These are phyloP conservation scores for Saccharomyces pastorianus DNA, from an alignment of 1,139 yeast genomes.

Conservation along the genomic window DNA sequence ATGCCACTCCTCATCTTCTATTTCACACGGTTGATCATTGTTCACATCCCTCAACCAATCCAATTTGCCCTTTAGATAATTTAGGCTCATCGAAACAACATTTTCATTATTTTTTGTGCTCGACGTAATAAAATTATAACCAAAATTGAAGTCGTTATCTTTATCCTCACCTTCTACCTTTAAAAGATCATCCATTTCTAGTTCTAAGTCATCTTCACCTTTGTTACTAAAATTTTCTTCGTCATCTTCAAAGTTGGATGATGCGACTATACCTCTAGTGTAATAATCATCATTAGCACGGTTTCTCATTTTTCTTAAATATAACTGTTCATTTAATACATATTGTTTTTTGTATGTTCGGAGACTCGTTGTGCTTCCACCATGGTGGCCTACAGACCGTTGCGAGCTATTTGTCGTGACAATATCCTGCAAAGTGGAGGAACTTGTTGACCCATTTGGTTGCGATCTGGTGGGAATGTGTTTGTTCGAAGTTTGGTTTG, in stretches of 20 bases:
- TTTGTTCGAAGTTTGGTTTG: conserved; percentile 2
- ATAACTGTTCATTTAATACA: conserved; percentile 56
- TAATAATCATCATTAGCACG: conserved; percentile 63
- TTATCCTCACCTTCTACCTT: conserved; percentile 15
- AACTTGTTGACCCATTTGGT: conserved; percentile 17
- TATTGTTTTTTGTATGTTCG: conserved; percentile 29
- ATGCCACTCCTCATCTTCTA: conserved; percentile 5
- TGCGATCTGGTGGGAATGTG: neutral
- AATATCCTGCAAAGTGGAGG: conserved; percentile 7
- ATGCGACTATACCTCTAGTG: conserved; percentile 47
- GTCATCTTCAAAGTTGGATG: conserved; percentile 19
- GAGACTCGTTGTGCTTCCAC: conserved; percentile 11
- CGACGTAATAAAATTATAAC: conserved; percentile 18
- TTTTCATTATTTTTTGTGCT: conserved; percentile 17
- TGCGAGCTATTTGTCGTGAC: neutral
- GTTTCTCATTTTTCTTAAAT: conserved; percentile 55
- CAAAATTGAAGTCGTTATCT: conserved; percentile 19
- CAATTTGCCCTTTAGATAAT: conserved; percentile 20
- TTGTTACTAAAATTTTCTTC: conserved; percentile 18
- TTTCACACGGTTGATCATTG: neutral
- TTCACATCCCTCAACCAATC: conserved; percentile 24
- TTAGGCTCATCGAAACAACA: conserved; percentile 23
- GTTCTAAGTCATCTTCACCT: conserved; percentile 19
- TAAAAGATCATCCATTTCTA: conserved; percentile 26
- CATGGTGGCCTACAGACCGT: neutral